Evolutionary conservation across 306 rosid genomes (phyloP).

Genomic region (Begonia loranthoides): DNA sequence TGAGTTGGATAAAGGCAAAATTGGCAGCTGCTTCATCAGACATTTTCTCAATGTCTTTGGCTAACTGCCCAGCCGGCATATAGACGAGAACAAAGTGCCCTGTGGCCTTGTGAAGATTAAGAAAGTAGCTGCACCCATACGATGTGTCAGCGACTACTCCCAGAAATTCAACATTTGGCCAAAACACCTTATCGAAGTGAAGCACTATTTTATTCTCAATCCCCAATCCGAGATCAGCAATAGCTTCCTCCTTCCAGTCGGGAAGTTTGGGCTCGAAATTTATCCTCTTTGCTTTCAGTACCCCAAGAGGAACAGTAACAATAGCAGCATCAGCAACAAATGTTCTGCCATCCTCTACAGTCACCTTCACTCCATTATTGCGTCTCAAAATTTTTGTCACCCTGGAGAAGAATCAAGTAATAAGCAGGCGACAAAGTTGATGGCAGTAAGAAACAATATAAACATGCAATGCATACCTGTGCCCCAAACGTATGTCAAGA

Average conservation of each 20-base stretch:
- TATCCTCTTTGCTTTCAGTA: slow-evolving; percentile 60
- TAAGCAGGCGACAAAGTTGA: neutral
- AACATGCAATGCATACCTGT: slow-evolving; percentile 34
- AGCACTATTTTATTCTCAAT: slow-evolving; percentile 80
- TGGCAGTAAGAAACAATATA: no score
- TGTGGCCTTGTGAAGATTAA: slow-evolving; percentile 97
- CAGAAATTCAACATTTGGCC: slow-evolving; percentile 97
- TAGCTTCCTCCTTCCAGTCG: slow-evolving; percentile 94
- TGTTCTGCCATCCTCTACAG: slow-evolving; percentile 59
- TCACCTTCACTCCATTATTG: slow-evolving; percentile 69
- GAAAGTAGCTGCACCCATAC: slow-evolving; percentile 91
- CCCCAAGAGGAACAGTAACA: slow-evolving; percentile 90
- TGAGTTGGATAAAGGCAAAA: slow-evolving; percentile 74
- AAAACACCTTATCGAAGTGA: slow-evolving; percentile 82
- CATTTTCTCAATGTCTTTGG: slow-evolving; percentile 92
- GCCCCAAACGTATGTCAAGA: slow-evolving; percentile 72
- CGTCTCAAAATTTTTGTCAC: slow-evolving; percentile 68
- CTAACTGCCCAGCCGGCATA: slow-evolving; percentile 99
- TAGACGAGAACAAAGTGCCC: slow-evolving; percentile 85
- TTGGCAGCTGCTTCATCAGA: slow-evolving; percentile 93
- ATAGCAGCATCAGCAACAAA: slow-evolving; percentile 86
- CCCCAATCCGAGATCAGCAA: slow-evolving; percentile 81
- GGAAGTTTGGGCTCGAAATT: slow-evolving; percentile 91
- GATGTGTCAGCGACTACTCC: slow-evolving; percentile 96
- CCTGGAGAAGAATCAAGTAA: slow-evolving; percentile 27